Evolutionary conservation across 176 grass and related monocot genomes (phyloP).

Genomic region (Olyra latifolia): DNA sequence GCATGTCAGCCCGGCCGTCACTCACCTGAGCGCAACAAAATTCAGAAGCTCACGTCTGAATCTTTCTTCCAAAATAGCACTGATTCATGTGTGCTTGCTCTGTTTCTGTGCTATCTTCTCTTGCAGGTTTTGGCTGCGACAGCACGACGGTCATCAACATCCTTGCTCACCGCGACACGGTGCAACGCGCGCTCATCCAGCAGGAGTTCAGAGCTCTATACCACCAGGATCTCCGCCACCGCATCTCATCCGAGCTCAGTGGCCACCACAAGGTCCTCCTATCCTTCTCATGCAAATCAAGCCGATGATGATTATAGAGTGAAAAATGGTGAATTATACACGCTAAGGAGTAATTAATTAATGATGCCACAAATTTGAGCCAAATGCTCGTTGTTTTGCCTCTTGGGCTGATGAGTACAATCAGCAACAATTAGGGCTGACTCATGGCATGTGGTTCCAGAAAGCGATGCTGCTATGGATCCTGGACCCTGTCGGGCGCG

Average conservation of each 20-base stretch:
- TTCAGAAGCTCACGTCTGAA: no score
- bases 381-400: no score
- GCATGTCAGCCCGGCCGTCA: no score
- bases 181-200: conserved; percentile 56
- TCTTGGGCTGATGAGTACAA: no score
- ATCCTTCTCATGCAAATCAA: no score
- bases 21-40: no score
- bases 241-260: conserved; percentile 64
- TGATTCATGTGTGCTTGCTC: not conserved
- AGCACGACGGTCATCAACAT: conserved; percentile 64
- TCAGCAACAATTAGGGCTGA: no score
- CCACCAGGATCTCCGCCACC: conserved; percentile 53
- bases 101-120: not conserved
- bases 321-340: no score
- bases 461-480: conserved; percentile 75
- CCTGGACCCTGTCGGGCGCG: conserved; percentile 70
- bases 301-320: no score
- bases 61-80: not conserved
- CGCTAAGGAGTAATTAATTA: no score
- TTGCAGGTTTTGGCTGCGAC: conserved; percentile 80
- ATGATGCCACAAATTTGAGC: no score
- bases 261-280: conserved; percentile 55
- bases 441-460: conserved; percentile 25
- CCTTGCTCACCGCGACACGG: conserved; percentile 69
- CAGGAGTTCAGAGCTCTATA: conserved; percentile 64